Conservation (phyloP, 768 basidiomycete species). For the Cystobasidium onofrii region DNA sequence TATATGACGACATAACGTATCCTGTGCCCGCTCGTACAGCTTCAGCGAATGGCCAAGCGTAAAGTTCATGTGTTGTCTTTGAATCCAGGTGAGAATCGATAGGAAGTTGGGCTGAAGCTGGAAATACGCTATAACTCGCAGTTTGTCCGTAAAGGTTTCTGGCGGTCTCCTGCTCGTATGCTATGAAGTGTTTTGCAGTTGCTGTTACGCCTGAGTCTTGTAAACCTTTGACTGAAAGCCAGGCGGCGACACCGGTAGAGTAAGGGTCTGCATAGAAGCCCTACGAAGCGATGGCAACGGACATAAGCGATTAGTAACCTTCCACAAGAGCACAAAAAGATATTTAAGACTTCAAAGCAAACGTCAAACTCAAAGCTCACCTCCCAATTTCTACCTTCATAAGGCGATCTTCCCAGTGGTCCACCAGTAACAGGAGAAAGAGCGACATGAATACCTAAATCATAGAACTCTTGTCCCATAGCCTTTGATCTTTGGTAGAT, state of each 20-base stretch:
- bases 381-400: slow-evolving; percentile 35
- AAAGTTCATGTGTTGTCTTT: slow-evolving; percentile 46
- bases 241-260: slow-evolving; percentile 37
- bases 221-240: slow-evolving; percentile 32
- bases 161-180: slow-evolving; percentile 43
- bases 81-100: slow-evolving; percentile 48
- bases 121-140: slow-evolving; percentile 17
- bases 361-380: background rate
- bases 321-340: too few species aligned
- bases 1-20: slow-evolving; percentile 42
- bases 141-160: slow-evolving; percentile 14
- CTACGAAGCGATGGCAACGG: background rate
- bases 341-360: background rate
- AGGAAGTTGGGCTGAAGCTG: slow-evolving; percentile 39
- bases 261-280: slow-evolving; percentile 34
- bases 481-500: slow-evolving; percentile 66
- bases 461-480: slow-evolving; percentile 73
- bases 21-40: slow-evolving; percentile 46
- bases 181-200: slow-evolving; percentile 43
- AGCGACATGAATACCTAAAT: slow-evolving; percentile 74
- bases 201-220: slow-evolving; percentile 38
- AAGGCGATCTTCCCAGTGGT: slow-evolving; percentile 31
- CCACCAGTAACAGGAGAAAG: slow-evolving; percentile 47
- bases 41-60: slow-evolving; percentile 46
- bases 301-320: too few species aligned